phyloP scores from a whole-genome alignment of 768 basidiomycete species.

The Chalciporus pseudorubinellus region DNA sequence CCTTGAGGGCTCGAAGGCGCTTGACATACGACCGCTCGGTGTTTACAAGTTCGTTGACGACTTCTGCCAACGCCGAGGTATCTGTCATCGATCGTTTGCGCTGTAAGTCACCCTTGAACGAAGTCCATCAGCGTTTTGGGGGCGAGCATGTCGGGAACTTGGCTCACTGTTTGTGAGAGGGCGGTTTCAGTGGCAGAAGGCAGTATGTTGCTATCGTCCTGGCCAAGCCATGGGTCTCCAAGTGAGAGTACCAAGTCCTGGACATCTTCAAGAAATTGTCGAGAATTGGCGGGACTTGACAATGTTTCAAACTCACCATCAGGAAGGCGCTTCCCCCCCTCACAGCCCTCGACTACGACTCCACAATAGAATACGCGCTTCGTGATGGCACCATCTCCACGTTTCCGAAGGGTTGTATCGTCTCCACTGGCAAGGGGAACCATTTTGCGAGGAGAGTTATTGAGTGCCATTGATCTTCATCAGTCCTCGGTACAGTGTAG shows the following conservation, averaged over 20 bases:
- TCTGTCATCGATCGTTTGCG: constrained; percentile 62
- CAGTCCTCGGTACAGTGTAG: constrained; percentile 6
- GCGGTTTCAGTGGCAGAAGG: constrained; percentile 40
- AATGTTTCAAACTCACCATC: constrained; percentile 47
- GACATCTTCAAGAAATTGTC: constrained; percentile 50
- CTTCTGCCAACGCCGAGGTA: constrained; percentile 62
- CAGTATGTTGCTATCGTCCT: constrained; percentile 47
- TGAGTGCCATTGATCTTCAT: constrained; percentile 55
- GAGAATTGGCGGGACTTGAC: background rate
- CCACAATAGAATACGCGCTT: constrained; percentile 87
- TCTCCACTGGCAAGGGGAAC: constrained; percentile 73
- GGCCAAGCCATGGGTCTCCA: constrained; percentile 60
- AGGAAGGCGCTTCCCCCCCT: constrained; percentile 63
- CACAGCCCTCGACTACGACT: constrained; percentile 84
- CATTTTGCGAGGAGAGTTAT: constrained; percentile 67
- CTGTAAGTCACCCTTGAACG: constrained; percentile 29
- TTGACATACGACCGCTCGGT: constrained; percentile 90
- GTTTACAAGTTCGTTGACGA: constrained; percentile 81
- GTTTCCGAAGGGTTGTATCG: constrained; percentile 45
- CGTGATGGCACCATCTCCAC: constrained; percentile 47
- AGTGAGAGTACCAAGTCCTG: constrained; percentile 77
- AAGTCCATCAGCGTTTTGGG: constrained; percentile 10
- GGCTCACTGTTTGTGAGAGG: constrained; percentile 46
- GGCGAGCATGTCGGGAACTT: background rate
- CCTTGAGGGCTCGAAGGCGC: constrained; percentile 77